Conservation (phyloP, 176 grass and related monocot species). For the Pontederia crassipes region DNA sequence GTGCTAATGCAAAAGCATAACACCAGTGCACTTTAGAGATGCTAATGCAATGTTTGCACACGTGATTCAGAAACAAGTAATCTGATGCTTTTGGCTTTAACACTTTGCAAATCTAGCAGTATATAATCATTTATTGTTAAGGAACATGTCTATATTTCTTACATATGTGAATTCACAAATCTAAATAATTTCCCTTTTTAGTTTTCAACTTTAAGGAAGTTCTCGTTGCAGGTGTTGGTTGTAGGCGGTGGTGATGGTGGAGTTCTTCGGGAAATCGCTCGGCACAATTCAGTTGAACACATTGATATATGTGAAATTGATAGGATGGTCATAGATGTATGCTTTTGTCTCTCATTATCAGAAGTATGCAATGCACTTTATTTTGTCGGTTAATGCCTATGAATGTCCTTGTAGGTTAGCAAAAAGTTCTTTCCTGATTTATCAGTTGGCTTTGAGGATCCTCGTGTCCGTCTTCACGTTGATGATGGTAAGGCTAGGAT, state of each 20-base stretch:
- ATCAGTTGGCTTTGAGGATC: slow-evolving; percentile 83
- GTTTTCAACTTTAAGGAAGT: slow-evolving; percentile 7
- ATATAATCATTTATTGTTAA: no score
- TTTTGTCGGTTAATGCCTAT: slow-evolving; percentile 18
- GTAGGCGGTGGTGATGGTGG: slow-evolving; percentile 98
- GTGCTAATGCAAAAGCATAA: no score
- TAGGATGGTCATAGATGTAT: slow-evolving; percentile 90
- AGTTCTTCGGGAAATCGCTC: slow-evolving; percentile 79
- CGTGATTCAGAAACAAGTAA: no score
- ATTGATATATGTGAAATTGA: slow-evolving; percentile 99
- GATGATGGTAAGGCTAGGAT: slow-evolving; percentile 64
- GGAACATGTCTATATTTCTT: no score
- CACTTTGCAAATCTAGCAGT: no score
- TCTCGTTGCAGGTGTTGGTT: slow-evolving; percentile 71
- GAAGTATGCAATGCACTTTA: not conserved
- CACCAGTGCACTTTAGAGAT: no score
- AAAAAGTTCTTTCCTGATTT: slow-evolving; percentile 93
- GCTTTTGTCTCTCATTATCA: not conserved
- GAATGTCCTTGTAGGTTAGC: slow-evolving; percentile 48
- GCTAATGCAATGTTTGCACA: no score
- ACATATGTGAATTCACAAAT: not conserved
- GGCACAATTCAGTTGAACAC: slow-evolving; percentile 77
- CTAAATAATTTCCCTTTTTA: not conserved
- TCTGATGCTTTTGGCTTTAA: no score
- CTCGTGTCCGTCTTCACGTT: slow-evolving; percentile 76